Conservation (phyloP, 2,329 filamentous ascomycete genomes). For the Neophaeococcomyces aloes region DNA sequence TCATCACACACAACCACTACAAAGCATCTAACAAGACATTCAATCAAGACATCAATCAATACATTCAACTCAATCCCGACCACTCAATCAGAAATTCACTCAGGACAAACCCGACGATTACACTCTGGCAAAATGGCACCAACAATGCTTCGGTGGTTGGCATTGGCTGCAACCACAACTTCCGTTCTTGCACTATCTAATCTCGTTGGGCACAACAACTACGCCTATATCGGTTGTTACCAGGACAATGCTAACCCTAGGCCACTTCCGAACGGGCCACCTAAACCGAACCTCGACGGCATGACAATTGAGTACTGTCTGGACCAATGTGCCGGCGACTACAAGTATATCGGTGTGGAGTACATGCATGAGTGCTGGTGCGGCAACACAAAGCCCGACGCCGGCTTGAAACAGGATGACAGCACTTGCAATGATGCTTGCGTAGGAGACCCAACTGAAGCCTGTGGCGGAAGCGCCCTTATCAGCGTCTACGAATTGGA, state of each 20-base stretch:
- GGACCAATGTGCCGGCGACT: slow-evolving; percentile 17
- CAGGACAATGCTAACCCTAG: not conserved
- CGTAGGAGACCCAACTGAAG: slow-evolving; percentile 31
- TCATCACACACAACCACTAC: too few species aligned
- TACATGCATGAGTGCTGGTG: slow-evolving; percentile 26
- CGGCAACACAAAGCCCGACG: not conserved
- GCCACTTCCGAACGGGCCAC: not conserved
- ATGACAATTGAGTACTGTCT: slow-evolving; percentile 25
- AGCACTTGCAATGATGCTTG: slow-evolving; percentile 29
- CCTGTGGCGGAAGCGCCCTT: slow-evolving; percentile 38
- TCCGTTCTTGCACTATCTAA: not conserved
- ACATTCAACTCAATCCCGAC: too few species aligned
- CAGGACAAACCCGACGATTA: too few species aligned
- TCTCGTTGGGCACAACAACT: not conserved
- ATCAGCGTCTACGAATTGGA: not conserved
- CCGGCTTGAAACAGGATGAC: not conserved
- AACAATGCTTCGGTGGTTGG: not conserved
- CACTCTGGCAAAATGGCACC: not conserved
- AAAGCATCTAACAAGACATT: too few species aligned
- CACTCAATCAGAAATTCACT: too few species aligned
- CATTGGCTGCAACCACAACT: not conserved
- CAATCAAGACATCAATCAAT: too few species aligned
- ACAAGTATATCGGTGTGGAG: slow-evolving; percentile 31
- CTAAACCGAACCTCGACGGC: not conserved
- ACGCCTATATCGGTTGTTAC: not conserved